Base-by-base conservation (phyloP, 805 yeast species). In the Wickerhamiella sorbophila region DNA sequence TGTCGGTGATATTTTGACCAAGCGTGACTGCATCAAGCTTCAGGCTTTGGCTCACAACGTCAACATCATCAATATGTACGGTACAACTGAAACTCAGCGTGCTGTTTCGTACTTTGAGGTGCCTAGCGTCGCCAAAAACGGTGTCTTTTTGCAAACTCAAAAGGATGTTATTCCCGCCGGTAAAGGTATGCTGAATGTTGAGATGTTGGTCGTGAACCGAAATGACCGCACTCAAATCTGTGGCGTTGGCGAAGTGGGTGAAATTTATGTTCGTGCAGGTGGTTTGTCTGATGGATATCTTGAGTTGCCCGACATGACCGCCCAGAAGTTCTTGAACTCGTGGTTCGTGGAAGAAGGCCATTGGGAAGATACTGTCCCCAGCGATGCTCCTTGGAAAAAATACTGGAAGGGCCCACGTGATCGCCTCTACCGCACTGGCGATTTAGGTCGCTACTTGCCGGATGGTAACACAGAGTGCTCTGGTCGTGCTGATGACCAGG, bases 131-230 rank as follows among this genome's bases (percentile, higher is more conserved):
- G 58, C 70, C 18, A 57, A 69, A 35, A 86, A 87, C 59, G 71
- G 88, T 19, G 64, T 72, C 19, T 87, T 82, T 61, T 69, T 91
- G 58, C 79, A 77, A 56, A 71, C 79, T 39, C 81, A 84, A 64
- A 91, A 93, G 62, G 97, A 91, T 54, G 80, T 85, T 42, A 86
- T 91, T 80, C 97, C 98, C 42, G 99, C 99, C 15, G 99, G 99
- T 48, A 79, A 75, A 53, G 99, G 99, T 60, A 91, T 91, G 99
- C 62, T 72, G 45, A 87, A 91, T 56, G 99, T 91, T 33, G 98
- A 91, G 61, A 66, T 91, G 44, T 69, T 93, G 44, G 94, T 91
- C 46, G 96, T 91, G 33, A 91, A 93, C 67, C 71, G 97, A 59
- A 69, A 82, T 54, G 94, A 88, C 54, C 72, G 81, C 45, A 71